These are phyloP conservation scores for Lupinus albus DNA, from an alignment of 306 rosid genomes.

Conservation along the genomic window DNA sequence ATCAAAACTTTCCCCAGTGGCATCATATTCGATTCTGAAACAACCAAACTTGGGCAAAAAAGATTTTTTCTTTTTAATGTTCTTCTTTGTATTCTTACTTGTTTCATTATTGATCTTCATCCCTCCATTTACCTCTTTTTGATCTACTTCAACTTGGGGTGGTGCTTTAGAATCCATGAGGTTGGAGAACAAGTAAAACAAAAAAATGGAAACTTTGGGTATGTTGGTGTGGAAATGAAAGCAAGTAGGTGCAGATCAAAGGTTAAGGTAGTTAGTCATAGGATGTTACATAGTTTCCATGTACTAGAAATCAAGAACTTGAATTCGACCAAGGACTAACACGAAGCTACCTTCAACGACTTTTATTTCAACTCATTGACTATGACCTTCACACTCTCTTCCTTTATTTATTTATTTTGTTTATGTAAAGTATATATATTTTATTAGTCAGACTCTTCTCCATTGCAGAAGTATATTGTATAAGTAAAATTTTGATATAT, in stretches of 20 bases:
- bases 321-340: background rate
- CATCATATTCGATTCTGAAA: conserved; percentile 56
- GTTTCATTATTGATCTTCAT: background rate
- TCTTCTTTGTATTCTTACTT: conserved; percentile 30
- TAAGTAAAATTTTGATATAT: too few relatives aligned
- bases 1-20: conserved; percentile 49
- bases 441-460: too few relatives aligned
- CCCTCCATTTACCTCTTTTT: conserved; percentile 23
- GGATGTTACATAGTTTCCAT: background rate
- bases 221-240: background rate
- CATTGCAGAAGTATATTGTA: too few relatives aligned
- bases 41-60: conserved; percentile 57
- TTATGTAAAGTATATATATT: background rate
- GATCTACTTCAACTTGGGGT: conserved; percentile 27
- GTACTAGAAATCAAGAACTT: background rate
- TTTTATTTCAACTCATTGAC: conserved; percentile 28
- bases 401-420: background rate
- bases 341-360: conserved; percentile 29
- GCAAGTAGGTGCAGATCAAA: background rate
- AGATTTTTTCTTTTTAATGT: conserved; percentile 33
- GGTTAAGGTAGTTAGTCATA: conserved; percentile 10
- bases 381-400: conserved; percentile 11
- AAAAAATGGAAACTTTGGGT: background rate
- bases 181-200: background rate
- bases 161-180: conserved; percentile 37